Base-by-base conservation (phyloP, 2,329 filamentous ascomycete genomes). In the Parastagonospora avenae region DNA sequence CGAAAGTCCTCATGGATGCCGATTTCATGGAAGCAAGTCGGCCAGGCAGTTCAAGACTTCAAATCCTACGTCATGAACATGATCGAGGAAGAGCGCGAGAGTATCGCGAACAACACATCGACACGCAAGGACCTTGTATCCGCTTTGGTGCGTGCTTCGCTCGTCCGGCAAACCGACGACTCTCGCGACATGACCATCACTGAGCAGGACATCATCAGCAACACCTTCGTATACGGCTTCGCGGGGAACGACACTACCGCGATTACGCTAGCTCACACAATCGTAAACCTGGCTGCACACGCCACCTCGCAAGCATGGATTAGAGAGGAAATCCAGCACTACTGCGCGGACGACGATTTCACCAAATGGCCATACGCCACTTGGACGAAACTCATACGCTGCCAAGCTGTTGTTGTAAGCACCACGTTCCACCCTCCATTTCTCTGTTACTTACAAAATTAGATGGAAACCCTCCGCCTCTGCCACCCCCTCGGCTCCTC, bases 401-500 rank as follows among this genome's bases (percentile, higher is more conserved):
- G 38, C 19, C 38, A 27, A 10, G 38, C 19, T 14, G 38, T 40
- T 27, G 38, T 28, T 10, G 38, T 40, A 40, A 28, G 38, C 24
- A 40, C n/a, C n/a, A n/a, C n/a, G n/a, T n/a, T n/a, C n/a, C n/a
- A n/a, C n/a, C n/a, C n/a, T n/a, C n/a, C n/a, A n/a, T n/a, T n/a
- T n/a, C n/a, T n/a, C n/a, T n/a, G n/a, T n/a, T 12, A 35, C n/a
- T 35, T 11, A 15, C 76, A 71, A 71, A 59, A 24, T 37, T 32
- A 30, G 50, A 48, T 54, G 38, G 58, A 61, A 38, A 42, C 53
- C 1, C 48, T 59, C 14, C 52, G 58, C 8, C 32, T 61, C 6
- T 46, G 38, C 42, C 52, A 59, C 31, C 57, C 57, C 1, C 35
- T 56, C n/a, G 14, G 31, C 24, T 42, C 33, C 6, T 36, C 33